Conservation (phyloP, 805 yeast species). For the Blastobotrys robertii region DNA sequence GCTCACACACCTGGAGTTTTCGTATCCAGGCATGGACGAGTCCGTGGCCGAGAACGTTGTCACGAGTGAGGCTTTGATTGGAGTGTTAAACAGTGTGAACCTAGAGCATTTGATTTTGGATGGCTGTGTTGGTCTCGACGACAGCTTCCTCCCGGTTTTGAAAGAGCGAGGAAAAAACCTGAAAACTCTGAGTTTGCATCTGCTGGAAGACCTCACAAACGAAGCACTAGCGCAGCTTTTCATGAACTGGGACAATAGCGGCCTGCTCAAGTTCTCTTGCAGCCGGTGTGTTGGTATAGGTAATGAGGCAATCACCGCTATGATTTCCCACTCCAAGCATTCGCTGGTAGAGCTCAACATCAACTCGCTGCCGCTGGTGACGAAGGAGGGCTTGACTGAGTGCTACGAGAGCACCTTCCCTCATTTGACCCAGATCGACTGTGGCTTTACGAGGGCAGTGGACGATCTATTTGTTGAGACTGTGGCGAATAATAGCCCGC, state of each 20-base stretch:
- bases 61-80: constrained; percentile 56
- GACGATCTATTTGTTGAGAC: constrained; percentile 59
- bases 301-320: constrained; percentile 50
- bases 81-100: constrained; percentile 36
- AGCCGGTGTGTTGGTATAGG: constrained; percentile 57
- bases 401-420: constrained; percentile 33
- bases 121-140: constrained; percentile 69
- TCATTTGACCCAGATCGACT: constrained; percentile 55
- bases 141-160: constrained; percentile 35
- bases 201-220: constrained; percentile 57
- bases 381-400: constrained; percentile 29
- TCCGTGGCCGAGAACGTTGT: constrained; percentile 42
- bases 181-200: constrained; percentile 47
- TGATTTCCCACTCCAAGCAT: constrained; percentile 51
- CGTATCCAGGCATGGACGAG: constrained; percentile 29
- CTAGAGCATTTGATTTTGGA: constrained; percentile 51
- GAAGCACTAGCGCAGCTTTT: constrained; percentile 56
- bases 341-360: constrained; percentile 62
- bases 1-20: constrained; percentile 50
- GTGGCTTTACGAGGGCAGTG: constrained; percentile 70
- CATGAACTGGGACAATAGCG: constrained; percentile 39
- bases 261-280: constrained; percentile 50
- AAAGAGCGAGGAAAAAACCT: constrained; percentile 39
- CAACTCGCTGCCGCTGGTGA: constrained; percentile 58
- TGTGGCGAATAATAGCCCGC: constrained; percentile 50